A percentile compares a stretch with the other conserved stretches of the same genome.
phyloP scores from a whole-genome alignment of 2,329 filamentous ascomycete species.

The Metarhizium rileyi region DNA sequence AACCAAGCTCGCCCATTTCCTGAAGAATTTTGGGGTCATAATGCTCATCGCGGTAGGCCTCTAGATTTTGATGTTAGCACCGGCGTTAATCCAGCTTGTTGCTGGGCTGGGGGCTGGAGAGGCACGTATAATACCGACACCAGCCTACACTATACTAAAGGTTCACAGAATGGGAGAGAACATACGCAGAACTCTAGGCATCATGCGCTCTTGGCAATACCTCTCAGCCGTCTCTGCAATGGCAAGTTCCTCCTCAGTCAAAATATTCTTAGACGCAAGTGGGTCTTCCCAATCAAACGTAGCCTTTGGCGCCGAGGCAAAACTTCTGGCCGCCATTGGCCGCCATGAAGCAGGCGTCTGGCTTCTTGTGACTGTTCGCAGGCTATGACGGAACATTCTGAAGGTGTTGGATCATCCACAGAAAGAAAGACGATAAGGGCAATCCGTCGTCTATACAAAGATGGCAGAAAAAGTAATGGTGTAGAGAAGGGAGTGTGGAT shows the following conservation, averaged over 20 bases:
- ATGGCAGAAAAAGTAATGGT: background rate
- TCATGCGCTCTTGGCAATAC: constrained; percentile 85
- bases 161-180: constrained; percentile 5
- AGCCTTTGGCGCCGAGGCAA: constrained; percentile 24
- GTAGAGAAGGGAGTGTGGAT: constrained; percentile 1
- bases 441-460: background rate
- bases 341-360: constrained; percentile 13
- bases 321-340: constrained; percentile 21
- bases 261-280: constrained; percentile 59
- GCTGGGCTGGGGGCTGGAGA: background rate
- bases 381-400: constrained; percentile 21
- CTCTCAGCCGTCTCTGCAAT: constrained; percentile 85
- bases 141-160: background rate
- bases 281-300: constrained; percentile 90
- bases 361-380: constrained; percentile 19
- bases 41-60: constrained; percentile 75
- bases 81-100: background rate
- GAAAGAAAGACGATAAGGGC: background rate
- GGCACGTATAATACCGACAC: background rate
- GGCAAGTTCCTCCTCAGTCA: constrained; percentile 84
- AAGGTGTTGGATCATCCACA: background rate
- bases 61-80: constrained; percentile 29
- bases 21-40: constrained; percentile 78
- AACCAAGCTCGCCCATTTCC: constrained; percentile 89
- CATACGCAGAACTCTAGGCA: constrained; percentile 77